A percentile compares a stretch with the other conserved stretches of the same genome.
Conservation (phyloP, 2,329 filamentous ascomycete species). For the Neopestalotiopsis clavispora region DNA sequence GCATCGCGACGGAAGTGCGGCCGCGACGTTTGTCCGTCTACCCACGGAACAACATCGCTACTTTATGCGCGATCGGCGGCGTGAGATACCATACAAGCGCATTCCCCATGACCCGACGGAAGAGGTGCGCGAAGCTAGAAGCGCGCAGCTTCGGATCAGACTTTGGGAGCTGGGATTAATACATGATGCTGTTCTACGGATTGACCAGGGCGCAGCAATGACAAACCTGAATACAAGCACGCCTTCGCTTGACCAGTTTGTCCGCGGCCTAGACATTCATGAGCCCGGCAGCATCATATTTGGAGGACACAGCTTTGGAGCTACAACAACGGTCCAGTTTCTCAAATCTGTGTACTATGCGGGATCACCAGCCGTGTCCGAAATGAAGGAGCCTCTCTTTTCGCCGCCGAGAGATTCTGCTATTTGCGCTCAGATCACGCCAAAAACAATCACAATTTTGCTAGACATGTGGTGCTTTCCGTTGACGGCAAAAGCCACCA, state of each 20-base stretch:
- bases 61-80: slow-evolving; percentile 38
- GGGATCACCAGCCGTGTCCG: slow-evolving; percentile 47
- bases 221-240: slow-evolving; percentile 58
- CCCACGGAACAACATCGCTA: slow-evolving; percentile 52
- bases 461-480: slow-evolving; percentile 85
- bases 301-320: slow-evolving; percentile 82
- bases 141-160: slow-evolving; percentile 75
- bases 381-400: slow-evolving; percentile 64
- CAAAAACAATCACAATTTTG: slow-evolving; percentile 68
- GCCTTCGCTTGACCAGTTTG: slow-evolving; percentile 63
- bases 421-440: slow-evolving; percentile 70
- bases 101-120: slow-evolving; percentile 67
- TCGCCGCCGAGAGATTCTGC: slow-evolving; percentile 57
- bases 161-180: slow-evolving; percentile 79
- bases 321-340: slow-evolving; percentile 74
- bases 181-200: slow-evolving; percentile 68
- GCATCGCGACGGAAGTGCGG: slow-evolving; percentile 81
- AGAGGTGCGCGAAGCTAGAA: slow-evolving; percentile 69
- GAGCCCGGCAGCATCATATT: slow-evolving; percentile 76
- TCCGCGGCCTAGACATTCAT: slow-evolving; percentile 67
- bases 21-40: slow-evolving; percentile 73
- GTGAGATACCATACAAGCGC: slow-evolving; percentile 51
- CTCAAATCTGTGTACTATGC: slow-evolving; percentile 80
- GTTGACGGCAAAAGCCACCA: slow-evolving; percentile 65
- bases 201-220: slow-evolving; percentile 61